Base-by-base conservation (phyloP, 306 rosid species). In the Coriaria nepalensis region DNA sequence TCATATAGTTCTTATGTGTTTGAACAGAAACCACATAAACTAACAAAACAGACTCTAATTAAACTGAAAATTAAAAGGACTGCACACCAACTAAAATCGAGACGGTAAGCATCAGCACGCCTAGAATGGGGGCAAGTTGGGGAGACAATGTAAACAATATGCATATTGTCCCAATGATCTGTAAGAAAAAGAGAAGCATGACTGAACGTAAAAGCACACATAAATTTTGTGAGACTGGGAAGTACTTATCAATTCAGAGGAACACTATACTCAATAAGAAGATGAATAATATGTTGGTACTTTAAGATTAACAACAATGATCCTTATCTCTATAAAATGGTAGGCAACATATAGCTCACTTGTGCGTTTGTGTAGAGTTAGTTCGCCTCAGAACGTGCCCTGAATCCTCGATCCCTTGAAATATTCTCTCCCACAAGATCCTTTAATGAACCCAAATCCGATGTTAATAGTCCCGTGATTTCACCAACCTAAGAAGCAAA, bases 371-470 rank as follows among this genome's bases (percentile, higher is more conserved):
- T 81, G 87, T 50, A 90, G 87, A 84, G 77, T 84, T 76, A 20
- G 80, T 95, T 90, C 84, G 97, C 97, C 97, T 90, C 97, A 53
- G 97, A 70, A 72, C 81, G 63, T 68, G 97, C 95, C 74, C 97
- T 80, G 82, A 90, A 85, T 60, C 92, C 94, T 0, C 94, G 92
- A 62, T 90, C 98, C 69, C 98, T 84, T 53, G 98, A 82, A 52
- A 85, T 66, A 59, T 90, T 90, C 57, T 85, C 95, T 20, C 85
- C 68, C 58, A 90, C 85, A 54, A 85, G 71, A 61, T 63, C 50
- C 62, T 90, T 81, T 59, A 84, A 78, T 53, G 87, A 73, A 60
- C 81, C 85, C 94, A 90, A 77, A 64, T 90, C 98, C 45, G 95
- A 79, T 47, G 98, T 90, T 40, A 90, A 65, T 82, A 90, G 70